Evolutionary conservation across 768 basidiomycete genomes (phyloP), one percentile per base, ranked within the genome.

Genomic region (Peribolospora kevripleyi): DNA sequence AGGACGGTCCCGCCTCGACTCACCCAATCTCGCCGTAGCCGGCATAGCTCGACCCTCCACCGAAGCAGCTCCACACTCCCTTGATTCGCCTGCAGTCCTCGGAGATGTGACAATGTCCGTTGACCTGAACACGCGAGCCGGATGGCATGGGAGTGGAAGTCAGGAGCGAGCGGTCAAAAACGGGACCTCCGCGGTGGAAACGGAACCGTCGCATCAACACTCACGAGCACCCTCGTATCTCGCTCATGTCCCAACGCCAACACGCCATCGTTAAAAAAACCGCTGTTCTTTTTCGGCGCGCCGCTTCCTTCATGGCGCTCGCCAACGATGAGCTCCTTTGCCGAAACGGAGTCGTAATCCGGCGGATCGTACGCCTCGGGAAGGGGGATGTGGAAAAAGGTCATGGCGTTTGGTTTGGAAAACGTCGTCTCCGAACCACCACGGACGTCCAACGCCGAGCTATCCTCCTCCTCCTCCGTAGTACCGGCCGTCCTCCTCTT

Each of bases 331-430:
- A 95, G 75, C 2, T 70, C 66, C 46, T 72, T 72, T 4, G 78
- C 76, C 0, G 77, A 80, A 7, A 66, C 67, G 0, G 73, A 68
- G 59, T 84, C 76, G 9, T 65, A 69, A 66, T 95, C 88, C 0
- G 83, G 69, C n/a, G 70, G 70, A 1, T 66, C 63, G 64, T 84
- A 90, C 1, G 84, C 73, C 67, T 90, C 85, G 51, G 76, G 78
- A 41, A 95, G 64, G 52, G 91, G 91, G 50, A 98, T 97, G 61
- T 97, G 91, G 78, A 93, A 95, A 70, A 91, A 93, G 82, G 86
- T 84, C 61, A 97, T 67, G 0, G 86, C 91, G 62, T 95, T 95
- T 1, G 91, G 91, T 67, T 93, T 97, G 4, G 83, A 84, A 3
- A 88, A 71, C 54, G 71, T 72, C 36, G 60, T 63, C 5, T 51